Percentiles rank a stretch among this genome's conserved stretches.
These are phyloP conservation scores for Zoysia japonica DNA, from an alignment of 176 grass and related monocot species.

Conservation along the genomic window DNA sequence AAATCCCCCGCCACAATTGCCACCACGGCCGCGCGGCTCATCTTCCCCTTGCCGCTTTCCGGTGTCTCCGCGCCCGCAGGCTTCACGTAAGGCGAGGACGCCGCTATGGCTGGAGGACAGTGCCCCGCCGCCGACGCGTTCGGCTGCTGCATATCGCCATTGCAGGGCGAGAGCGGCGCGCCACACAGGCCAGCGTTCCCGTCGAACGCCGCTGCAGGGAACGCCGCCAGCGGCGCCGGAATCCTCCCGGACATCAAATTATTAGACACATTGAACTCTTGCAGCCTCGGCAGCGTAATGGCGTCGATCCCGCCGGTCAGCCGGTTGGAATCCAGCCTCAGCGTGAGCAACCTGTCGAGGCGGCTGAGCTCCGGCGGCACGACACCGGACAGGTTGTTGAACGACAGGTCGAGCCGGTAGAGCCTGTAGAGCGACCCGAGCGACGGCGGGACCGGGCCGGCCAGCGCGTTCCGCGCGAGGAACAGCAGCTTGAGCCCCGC, in stretches of 20 bases:
- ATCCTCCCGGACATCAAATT: constrained; percentile 64
- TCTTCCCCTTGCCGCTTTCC: constrained; percentile 35
- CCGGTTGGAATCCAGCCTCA: constrained; percentile 74
- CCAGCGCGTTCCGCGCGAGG: constrained; percentile 67
- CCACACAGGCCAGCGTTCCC: constrained; percentile 66
- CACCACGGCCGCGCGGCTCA: constrained; percentile 69
- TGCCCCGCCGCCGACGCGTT: constrained; percentile 36
- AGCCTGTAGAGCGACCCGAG: constrained; percentile 52
- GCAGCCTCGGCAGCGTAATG: constrained; percentile 58
- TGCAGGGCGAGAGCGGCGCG: constrained; percentile 61
- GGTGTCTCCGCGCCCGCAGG: constrained; percentile 39
- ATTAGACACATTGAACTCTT: constrained; percentile 76
- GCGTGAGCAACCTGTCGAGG: constrained; percentile 65
- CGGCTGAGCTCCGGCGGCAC: constrained; percentile 57
- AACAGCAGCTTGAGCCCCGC: constrained; percentile 77
- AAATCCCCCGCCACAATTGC: constrained; percentile 85
- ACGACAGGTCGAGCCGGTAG: constrained; percentile 81
- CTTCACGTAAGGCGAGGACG: constrained; percentile 52
- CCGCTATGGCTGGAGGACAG: constrained; percentile 55
- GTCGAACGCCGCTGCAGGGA: constrained; percentile 47
- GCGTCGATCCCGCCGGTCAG: constrained; percentile 55
- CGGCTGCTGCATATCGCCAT: constrained; percentile 25
- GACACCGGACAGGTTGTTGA: constrained; percentile 65
- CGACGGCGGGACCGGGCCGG: constrained; percentile 59
- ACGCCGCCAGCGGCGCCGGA: constrained; percentile 51